Evolutionary conservation across 768 basidiomycete species (phyloP).

Genomic region (Leccinum pellstonianum): DNA sequence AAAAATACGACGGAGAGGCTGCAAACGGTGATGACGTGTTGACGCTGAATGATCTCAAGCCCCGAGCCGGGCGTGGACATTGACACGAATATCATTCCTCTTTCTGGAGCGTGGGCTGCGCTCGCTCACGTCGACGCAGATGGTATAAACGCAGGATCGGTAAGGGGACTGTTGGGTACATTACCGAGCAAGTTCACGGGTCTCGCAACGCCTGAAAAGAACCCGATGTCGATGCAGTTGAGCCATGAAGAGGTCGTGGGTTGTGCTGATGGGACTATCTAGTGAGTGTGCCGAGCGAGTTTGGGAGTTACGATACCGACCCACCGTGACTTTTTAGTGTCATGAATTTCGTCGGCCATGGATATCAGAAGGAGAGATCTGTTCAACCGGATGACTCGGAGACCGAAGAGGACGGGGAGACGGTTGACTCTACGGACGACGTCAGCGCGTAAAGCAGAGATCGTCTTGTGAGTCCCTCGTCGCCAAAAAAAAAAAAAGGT

Average conservation of each 20-base stretch:
- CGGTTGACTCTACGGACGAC: slow-evolving; percentile 16
- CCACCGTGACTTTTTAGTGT: slow-evolving; percentile 37
- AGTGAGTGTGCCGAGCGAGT: slow-evolving; percentile 49
- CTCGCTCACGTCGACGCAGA: slow-evolving; percentile 44
- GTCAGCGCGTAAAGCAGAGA: slow-evolving; percentile 8
- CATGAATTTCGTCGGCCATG: slow-evolving; percentile 62
- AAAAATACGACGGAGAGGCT: slow-evolving; percentile 20
- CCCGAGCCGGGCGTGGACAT: slow-evolving; percentile 51
- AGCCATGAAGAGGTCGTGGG: slow-evolving; percentile 91
- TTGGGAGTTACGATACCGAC: slow-evolving; percentile 13
- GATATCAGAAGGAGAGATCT: slow-evolving; percentile 41
- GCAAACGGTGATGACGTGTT: not conserved
- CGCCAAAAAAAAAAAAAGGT: not conserved
- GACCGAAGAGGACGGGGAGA: slow-evolving; percentile 14
- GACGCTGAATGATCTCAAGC: slow-evolving; percentile 13
- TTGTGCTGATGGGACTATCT: slow-evolving; percentile 89
- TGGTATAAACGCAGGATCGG: slow-evolving; percentile 31
- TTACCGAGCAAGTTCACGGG: slow-evolving; percentile 72
- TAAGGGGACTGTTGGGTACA: slow-evolving; percentile 60
- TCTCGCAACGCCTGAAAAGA: slow-evolving; percentile 85
- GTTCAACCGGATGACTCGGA: not conserved
- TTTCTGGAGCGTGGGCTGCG: slow-evolving; percentile 75
- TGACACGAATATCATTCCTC: slow-evolving; percentile 61
- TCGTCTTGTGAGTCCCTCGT: not conserved
- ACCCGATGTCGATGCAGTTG: slow-evolving; percentile 92